phyloP scores from a whole-genome alignment of 345 rosid species.

The Erucastrum elatum region DNA sequence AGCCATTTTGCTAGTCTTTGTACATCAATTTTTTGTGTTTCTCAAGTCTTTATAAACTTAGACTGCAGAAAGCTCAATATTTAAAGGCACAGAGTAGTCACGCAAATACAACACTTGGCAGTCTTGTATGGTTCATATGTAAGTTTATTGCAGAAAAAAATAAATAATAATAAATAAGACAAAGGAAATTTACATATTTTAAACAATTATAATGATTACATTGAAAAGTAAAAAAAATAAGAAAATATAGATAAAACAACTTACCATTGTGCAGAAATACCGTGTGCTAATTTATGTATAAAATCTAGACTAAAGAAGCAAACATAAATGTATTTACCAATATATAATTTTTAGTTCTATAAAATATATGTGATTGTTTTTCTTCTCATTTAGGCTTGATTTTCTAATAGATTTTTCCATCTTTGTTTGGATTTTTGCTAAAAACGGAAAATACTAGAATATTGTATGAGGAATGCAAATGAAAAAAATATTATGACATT shows the following conservation, averaged over 20 bases:
- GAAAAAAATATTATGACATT: background rate
- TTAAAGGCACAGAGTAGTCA: slow-evolving; percentile 30
- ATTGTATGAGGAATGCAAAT: background rate
- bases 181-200: background rate
- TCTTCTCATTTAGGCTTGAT: background rate
- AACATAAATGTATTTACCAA: background rate
- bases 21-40: background rate
- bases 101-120: slow-evolving; percentile 31
- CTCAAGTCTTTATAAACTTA: slow-evolving; percentile 11
- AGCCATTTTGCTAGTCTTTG: slow-evolving; percentile 29
- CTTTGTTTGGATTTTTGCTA: background rate
- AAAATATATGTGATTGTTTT: background rate
- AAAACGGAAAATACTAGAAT: background rate
- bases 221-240: background rate
- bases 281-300: background rate
- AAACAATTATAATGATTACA: background rate
- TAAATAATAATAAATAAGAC: slow-evolving; percentile 2
- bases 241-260: background rate
- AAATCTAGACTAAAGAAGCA: background rate
- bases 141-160: slow-evolving; percentile 26
- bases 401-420: background rate
- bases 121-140: slow-evolving; percentile 21
- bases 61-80: slow-evolving; percentile 22
- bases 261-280: background rate
- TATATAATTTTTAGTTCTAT: background rate